These are phyloP conservation scores for Penstemon barbatus DNA, from an alignment of 257 asterid genomes.

Conservation along the genomic window DNA sequence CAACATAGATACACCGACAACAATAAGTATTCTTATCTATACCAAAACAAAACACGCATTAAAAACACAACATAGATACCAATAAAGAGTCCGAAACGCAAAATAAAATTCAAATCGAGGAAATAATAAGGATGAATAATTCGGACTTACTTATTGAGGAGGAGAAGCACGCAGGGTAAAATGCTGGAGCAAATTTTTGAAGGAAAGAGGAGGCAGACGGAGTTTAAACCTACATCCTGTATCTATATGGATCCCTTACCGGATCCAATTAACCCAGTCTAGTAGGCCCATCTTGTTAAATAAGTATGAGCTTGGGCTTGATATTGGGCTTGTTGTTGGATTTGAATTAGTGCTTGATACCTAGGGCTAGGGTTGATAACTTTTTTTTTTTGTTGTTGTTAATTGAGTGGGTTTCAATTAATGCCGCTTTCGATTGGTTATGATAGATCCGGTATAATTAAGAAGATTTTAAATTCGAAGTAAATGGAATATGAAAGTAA, in stretches of 20 bases:
- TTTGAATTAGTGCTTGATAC: too few relatives aligned
- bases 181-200: too few relatives aligned
- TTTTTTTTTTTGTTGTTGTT: too few relatives aligned
- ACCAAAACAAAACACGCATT: neutral
- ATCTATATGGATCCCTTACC: neutral
- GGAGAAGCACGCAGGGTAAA: neutral
- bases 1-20: neutral
- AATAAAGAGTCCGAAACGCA: neutral
- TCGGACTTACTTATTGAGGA: constrained; percentile 6
- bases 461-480: too few relatives aligned
- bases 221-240: constrained; percentile 29
- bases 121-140: neutral
- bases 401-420: too few relatives aligned
- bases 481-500: too few relatives aligned
- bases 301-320: neutral
- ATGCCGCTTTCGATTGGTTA: too few relatives aligned
- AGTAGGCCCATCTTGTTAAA: constrained; percentile 7
- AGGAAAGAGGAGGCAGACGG: constrained; percentile 25
- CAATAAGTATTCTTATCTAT: constrained; percentile 18
- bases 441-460: too few relatives aligned
- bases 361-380: too few relatives aligned
- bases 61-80: neutral
- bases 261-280: constrained; percentile 1
- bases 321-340: too few relatives aligned
- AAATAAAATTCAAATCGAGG: neutral